phyloP scores from a whole-genome alignment of 2,329 filamentous ascomycete genomes.

The Leptographium lundbergii region DNA sequence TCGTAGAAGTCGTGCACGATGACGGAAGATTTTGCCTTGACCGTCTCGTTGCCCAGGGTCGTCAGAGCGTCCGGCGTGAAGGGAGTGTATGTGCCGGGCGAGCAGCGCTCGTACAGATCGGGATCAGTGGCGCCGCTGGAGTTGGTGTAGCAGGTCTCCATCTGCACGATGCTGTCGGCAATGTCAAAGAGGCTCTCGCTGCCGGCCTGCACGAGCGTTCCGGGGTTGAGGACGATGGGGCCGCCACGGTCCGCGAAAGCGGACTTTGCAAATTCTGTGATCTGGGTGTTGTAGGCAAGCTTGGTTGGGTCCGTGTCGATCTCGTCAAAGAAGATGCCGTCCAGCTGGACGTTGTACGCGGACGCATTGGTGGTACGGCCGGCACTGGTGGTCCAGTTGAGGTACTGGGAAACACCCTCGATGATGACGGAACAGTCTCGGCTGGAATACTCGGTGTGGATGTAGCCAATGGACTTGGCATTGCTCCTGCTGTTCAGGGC shows the following conservation, averaged over 20 bases:
- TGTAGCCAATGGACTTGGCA: constrained; percentile 11
- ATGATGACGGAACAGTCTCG: constrained; percentile 1
- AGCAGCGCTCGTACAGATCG: constrained; percentile 6
- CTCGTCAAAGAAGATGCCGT: constrained; percentile 14
- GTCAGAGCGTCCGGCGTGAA: constrained; percentile 3
- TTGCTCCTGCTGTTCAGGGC: constrained; percentile 6
- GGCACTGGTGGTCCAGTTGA: constrained; percentile 7
- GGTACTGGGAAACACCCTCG: constrained; percentile 8
- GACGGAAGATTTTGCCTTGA: constrained; percentile 8
- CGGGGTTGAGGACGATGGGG: constrained; percentile 10
- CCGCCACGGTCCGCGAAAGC: constrained; percentile 3
- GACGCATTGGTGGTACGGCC: constrained; percentile 3
- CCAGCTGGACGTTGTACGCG: constrained; percentile 7
- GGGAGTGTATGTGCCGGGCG: constrained; percentile 7
- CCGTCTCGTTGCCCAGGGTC: background rate
- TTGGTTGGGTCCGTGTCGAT: constrained; percentile 6
- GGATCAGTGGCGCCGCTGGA: constrained; percentile 7
- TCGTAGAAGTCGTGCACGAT: constrained; percentile 12
- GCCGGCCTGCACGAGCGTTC: constrained; percentile 5
- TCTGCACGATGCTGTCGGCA: constrained; percentile 10
- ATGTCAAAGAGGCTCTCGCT: constrained; percentile 10
- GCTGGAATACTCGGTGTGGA: constrained; percentile 5
- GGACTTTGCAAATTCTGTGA: constrained; percentile 7
- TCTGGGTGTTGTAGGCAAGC: constrained; percentile 7
- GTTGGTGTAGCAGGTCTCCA: constrained; percentile 12